Percentiles rank a stretch among this genome's conserved stretches.
These are phyloP conservation scores for Phytophthora aleatoria DNA, from an alignment of 352 stramenopile species.

Conservation along the genomic window DNA sequence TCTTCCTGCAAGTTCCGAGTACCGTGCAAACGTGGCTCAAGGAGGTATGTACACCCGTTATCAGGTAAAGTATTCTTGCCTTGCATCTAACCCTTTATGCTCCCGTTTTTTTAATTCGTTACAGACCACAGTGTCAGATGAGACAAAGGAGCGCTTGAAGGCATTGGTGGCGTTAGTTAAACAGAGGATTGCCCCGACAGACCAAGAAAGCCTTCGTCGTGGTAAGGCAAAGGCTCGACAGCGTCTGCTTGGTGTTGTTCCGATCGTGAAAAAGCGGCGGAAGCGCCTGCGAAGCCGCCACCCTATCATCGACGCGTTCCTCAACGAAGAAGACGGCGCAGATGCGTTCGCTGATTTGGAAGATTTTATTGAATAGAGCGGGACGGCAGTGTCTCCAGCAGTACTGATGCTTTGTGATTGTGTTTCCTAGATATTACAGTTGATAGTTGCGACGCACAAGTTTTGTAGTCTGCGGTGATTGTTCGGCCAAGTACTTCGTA, in stretches of 20 bases:
- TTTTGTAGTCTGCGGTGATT: constrained; percentile 36
- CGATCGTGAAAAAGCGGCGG: constrained; percentile 57
- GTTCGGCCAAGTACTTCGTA: constrained; percentile 49
- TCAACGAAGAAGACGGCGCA: constrained; percentile 70
- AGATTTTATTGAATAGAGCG: constrained; percentile 74
- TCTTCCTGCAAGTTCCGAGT: constrained; percentile 56
- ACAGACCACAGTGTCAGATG: constrained; percentile 33
- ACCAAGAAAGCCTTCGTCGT: constrained; percentile 4
- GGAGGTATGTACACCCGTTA: constrained; percentile 33
- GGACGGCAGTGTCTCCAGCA: constrained; percentile 1
- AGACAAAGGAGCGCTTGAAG: constrained; percentile 36
- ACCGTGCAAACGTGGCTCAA: constrained; percentile 43
- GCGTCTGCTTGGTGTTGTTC: constrained; percentile 56
- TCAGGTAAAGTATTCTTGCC: background rate
- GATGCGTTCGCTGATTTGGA: constrained; percentile 77
- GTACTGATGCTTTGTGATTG: constrained; percentile 16
- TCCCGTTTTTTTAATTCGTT: background rate
- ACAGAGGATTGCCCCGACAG: constrained; percentile 37
- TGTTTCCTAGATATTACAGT: constrained; percentile 33
- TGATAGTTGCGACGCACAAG: constrained; percentile 43
- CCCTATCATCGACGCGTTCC: constrained; percentile 76
- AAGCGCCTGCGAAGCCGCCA: constrained; percentile 68
- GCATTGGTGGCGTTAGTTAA: constrained; percentile 46
- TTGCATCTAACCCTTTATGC: constrained; percentile 2
- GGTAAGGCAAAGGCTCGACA: constrained; percentile 32